Evolutionary conservation across 495 filamentous ascomycete genomes (phyloP).

Genomic region (Hyaloscypha bicolor): DNA sequence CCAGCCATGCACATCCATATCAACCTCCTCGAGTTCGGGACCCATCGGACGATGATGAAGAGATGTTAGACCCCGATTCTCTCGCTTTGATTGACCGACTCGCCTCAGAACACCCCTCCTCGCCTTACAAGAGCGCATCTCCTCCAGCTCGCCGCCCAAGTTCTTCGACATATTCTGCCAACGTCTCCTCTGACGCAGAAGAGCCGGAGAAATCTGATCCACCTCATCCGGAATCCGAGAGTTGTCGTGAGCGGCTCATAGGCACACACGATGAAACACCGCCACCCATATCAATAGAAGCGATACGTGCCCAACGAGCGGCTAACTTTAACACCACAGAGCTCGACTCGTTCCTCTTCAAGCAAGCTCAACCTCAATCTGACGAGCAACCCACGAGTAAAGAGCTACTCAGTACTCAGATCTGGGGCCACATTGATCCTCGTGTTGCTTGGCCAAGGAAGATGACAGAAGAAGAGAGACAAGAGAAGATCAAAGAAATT

Average conservation of each 20-base stretch:
- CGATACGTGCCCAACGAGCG: slow-evolving; percentile 8
- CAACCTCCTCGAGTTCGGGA: not conserved
- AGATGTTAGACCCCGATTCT: not conserved
- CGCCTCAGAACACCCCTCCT: slow-evolving; percentile 4
- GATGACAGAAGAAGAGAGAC: slow-evolving; percentile 41
- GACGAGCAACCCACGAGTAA: not conserved
- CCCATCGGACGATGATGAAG: not conserved
- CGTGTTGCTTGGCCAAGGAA: slow-evolving; percentile 42
- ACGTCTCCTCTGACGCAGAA: not conserved
- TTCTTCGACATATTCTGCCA: not conserved
- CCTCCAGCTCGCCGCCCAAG: not conserved
- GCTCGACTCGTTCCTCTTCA: slow-evolving; percentile 18
- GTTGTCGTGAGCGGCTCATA: not conserved
- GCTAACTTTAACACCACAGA: slow-evolving; percentile 10
- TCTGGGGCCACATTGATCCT: slow-evolving; percentile 46
- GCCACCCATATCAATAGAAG: slow-evolving; percentile 4
- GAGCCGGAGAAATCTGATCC: not conserved
- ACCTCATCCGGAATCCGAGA: not conserved
- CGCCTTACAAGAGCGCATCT: not conserved
- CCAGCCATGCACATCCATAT: not conserved
- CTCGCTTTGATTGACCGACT: slow-evolving; percentile 5
- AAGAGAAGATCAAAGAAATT: slow-evolving; percentile 46
- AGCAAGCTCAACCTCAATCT: not conserved
- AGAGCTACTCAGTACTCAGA: slow-evolving; percentile 22
- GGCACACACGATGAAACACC: not conserved